Conservation (phyloP, 768 basidiomycete species). For the Auricularia cornea region DNA sequence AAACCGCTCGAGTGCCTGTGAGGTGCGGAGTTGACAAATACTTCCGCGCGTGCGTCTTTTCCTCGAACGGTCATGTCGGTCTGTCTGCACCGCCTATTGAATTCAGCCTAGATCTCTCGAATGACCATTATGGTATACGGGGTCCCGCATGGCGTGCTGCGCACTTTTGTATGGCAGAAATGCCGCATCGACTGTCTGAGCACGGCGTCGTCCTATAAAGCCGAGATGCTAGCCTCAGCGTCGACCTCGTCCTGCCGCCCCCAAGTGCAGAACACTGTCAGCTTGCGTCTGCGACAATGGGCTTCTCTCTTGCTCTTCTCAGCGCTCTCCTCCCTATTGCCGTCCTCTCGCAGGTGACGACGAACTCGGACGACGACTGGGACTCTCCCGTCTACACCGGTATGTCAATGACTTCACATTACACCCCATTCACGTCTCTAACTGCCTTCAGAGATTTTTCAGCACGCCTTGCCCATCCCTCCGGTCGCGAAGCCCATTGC, state of each 20-base stretch:
- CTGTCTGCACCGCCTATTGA: no score
- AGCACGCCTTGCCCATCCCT: not conserved
- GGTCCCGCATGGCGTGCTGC: no score
- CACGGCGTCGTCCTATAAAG: not conserved
- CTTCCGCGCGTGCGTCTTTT: no score
- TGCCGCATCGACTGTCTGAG: not conserved
- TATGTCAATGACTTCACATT: not conserved
- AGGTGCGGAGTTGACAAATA: no score
- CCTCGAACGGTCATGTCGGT: no score
- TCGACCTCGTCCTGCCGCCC: not conserved
- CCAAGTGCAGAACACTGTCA: no score
- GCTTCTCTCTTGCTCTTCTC: not conserved
- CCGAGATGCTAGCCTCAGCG: not conserved
- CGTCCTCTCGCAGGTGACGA: not conserved
- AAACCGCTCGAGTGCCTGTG: no score
- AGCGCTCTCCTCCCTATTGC: not conserved
- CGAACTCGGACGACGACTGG: not conserved
- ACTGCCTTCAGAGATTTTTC: not conserved
- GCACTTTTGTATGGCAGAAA: no score
- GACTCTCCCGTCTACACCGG: not conserved
- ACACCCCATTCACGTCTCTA: not conserved
- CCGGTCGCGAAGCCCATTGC: not conserved
- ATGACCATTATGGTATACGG: no score
- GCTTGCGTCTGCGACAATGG: not conserved
- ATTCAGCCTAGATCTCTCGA: no score